Conservation (phyloP, 2,329 filamentous ascomycete genomes). For the Onygenales sp. region DNA sequence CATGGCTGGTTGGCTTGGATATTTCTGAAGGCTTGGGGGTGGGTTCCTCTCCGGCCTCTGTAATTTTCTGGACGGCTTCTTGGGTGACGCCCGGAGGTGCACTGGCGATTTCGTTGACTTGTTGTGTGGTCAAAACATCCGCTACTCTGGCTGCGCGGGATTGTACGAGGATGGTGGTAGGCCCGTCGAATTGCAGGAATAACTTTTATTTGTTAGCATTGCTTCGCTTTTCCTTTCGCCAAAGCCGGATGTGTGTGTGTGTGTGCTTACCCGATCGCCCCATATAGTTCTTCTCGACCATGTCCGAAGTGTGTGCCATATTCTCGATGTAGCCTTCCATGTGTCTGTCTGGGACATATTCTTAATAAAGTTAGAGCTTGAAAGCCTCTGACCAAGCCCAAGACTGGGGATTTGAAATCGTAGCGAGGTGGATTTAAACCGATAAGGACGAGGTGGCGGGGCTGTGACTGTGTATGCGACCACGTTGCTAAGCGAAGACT, state of each 20-base stretch:
- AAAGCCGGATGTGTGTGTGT: neutral
- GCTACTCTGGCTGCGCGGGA: constrained; percentile 71
- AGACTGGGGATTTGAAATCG: constrained; percentile 68
- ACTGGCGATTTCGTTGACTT: constrained; percentile 87
- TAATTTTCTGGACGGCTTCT: constrained; percentile 42
- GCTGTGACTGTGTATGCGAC: constrained; percentile 77
- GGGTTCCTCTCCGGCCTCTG: constrained; percentile 22
- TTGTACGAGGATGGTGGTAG: constrained; percentile 76
- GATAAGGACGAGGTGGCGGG: constrained; percentile 69
- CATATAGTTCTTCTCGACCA: constrained; percentile 74
- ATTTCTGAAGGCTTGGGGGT: constrained; percentile 8
- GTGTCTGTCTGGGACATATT: constrained; percentile 60
- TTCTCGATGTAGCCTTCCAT: constrained; percentile 60
- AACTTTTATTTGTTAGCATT: constrained; percentile 37
- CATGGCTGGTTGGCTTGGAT: neutral
- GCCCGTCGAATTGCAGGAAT: constrained; percentile 83
- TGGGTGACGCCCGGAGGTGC: constrained; percentile 62
- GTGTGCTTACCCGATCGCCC: constrained; percentile 62
- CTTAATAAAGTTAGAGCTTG: constrained; percentile 62
- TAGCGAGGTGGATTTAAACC: constrained; percentile 68
- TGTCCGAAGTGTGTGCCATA: constrained; percentile 62
- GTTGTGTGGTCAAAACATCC: constrained; percentile 65
- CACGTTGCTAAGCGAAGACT: constrained; percentile 53
- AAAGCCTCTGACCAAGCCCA: constrained; percentile 54
- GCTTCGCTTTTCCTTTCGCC: neutral